Evolutionary conservation across 2,329 filamentous ascomycete species (phyloP), one percentile per base, ranked within the genome.

Genomic region (Fusarium sp.): DNA sequence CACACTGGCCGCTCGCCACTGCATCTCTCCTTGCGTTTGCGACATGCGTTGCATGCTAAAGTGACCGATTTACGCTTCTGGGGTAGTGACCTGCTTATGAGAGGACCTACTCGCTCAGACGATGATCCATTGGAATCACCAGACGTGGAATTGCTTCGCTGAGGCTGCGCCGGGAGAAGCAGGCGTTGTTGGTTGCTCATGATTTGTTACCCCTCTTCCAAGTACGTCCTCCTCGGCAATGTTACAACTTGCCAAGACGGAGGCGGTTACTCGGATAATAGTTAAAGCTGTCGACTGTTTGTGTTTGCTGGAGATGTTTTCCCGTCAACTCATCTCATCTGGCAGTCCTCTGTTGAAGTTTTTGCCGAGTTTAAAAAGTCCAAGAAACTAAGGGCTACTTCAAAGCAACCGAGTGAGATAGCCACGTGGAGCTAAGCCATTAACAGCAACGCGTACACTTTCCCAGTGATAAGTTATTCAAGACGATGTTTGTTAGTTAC

Each of bases 21-120:
- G 25, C 51, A 54, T n/a, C 51, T 17, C 31, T 49, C 51, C 17
- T 54, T 54, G 37, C 51, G 51, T 27, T 38, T 49, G 4, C 51
- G 31, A 9, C 51, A 54, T 7, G 36, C 4, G 15, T 31, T 21
- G 11, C 51, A 54, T 13, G 51, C 51, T 11, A 44, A 14, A 4
- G 27, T 15, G 21, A 44, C 19, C 14, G 44, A 25, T 15, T 39
- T 49, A 9, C 51, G 44, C 23, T 36, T 54, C n/a, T 23, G 35
- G 10, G 17, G 11, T 17, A 52, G 41, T 4, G 13, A 19, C 10
- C 25, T 27, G 15, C 3, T 17, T 5, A 4, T 11, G 3, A 17
- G 4, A 9, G 43, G 32, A 8, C 11, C 31, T 33, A 13, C 14
- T 33, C 8, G 31, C 3, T 33, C 31, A 6, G 31, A n/a, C n/a